Conservation (phyloP, 306 rosid genomes). For the Quercus parvula region DNA sequence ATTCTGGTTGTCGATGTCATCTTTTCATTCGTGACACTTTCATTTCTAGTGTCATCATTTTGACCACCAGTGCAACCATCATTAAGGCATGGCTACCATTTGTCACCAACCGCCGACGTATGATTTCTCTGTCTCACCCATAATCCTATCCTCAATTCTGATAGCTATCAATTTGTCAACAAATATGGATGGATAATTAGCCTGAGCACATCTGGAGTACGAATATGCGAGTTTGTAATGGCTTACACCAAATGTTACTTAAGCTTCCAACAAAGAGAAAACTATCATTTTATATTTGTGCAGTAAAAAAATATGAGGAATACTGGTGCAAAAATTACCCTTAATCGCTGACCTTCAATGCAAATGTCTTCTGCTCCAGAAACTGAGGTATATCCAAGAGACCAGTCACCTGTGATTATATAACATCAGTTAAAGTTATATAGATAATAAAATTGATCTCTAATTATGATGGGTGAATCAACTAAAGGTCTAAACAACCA, state of each 20-base stretch:
- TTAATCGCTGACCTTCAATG: slow-evolving; percentile 65
- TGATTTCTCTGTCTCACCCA: too few relatives aligned
- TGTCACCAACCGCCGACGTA: too few relatives aligned
- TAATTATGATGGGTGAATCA: not conserved
- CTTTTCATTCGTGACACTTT: too few relatives aligned
- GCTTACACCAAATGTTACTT: not conserved
- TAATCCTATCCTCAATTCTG: too few relatives aligned
- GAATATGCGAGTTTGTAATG: not conserved
- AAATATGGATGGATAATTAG: not conserved
- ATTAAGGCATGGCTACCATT: too few relatives aligned
- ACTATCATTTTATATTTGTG: not conserved
- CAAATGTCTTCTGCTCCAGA: slow-evolving; percentile 59
- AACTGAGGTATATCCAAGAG: slow-evolving; percentile 60
- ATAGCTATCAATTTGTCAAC: not conserved
- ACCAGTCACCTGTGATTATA: slow-evolving; percentile 66
- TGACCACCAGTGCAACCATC: too few relatives aligned
- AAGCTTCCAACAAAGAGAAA: not conserved
- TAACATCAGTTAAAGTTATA: not conserved
- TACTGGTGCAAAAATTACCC: slow-evolving; percentile 72
- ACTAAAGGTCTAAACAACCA: not conserved
- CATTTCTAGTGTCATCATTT: too few relatives aligned
- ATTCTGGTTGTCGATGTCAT: too few relatives aligned
- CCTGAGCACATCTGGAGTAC: not conserved
- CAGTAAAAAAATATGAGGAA: not conserved
- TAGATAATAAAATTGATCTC: not conserved